Conservation (phyloP, 371 early-diverging fungal genomes). For the Amoeboaphelidium protococcarum region DNA sequence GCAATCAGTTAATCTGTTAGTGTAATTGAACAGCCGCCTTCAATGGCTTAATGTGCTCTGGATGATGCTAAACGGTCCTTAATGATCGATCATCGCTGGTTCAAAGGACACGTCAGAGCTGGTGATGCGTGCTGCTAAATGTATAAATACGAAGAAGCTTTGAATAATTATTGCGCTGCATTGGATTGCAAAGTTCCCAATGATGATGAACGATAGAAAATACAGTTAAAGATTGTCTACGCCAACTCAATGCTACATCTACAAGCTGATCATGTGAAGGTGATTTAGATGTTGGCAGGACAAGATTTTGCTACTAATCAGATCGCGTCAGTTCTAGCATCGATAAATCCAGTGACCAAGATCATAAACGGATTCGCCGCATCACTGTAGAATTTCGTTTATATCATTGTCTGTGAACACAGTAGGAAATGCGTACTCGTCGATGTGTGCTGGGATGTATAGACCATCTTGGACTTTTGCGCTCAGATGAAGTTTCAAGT, state of each 20-base stretch:
- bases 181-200: background rate
- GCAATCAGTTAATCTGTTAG: background rate
- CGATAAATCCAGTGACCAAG: background rate
- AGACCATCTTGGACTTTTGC: background rate
- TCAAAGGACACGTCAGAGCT: background rate
- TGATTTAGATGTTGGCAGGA: background rate
- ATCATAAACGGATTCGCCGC: background rate
- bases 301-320: background rate
- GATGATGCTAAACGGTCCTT: background rate
- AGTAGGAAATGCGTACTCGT: background rate
- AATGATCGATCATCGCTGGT: background rate
- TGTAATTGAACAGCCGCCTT: no score
- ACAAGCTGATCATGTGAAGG: background rate
- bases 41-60: background rate
- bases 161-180: background rate
- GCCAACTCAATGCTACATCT: background rate
- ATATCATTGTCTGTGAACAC: background rate
- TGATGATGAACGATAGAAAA: background rate
- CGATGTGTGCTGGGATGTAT: background rate
- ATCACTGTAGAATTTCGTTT: background rate
- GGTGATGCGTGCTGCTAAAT: background rate
- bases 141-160: background rate
- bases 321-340: no score
- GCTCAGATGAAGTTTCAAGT: background rate
- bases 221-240: background rate